phyloP scores from a whole-genome alignment of 2,329 filamentous ascomycete genomes.

The Pseudogymnoascus sp. region DNA sequence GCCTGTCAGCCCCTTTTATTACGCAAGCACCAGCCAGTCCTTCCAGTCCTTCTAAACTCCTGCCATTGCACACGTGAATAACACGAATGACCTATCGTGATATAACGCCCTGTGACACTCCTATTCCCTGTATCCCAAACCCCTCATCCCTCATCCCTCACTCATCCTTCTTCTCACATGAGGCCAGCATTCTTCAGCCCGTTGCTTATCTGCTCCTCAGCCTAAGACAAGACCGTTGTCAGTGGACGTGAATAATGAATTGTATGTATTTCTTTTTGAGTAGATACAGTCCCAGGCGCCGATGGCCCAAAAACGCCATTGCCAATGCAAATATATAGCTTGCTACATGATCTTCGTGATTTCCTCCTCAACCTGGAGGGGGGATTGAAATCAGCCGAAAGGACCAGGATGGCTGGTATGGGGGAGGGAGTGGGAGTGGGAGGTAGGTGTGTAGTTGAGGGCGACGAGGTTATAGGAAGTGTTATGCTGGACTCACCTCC shows the following conservation, averaged over 20 bases:
- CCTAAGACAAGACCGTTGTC: constrained; percentile 8
- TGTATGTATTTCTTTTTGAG: not conserved
- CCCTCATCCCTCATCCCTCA: not conserved
- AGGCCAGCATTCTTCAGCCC: constrained; percentile 6
- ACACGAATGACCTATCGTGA: not conserved
- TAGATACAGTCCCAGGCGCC: constrained; percentile 3
- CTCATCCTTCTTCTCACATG: not conserved
- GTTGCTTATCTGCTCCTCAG: not conserved
- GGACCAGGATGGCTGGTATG: constrained; percentile 43
- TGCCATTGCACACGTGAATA: constrained; percentile 2
- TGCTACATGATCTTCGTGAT: constrained; percentile 31
- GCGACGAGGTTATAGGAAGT: not conserved
- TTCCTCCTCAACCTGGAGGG: constrained; percentile 30
- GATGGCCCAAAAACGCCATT: not conserved
- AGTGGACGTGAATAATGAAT: not conserved
- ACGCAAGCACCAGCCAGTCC: not conserved
- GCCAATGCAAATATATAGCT: constrained; percentile 4
- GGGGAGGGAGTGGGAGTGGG: constrained; percentile 39
- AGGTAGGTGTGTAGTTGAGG: constrained; percentile 14
- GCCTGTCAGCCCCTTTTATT: not conserved
- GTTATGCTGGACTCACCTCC: constrained; percentile 61
- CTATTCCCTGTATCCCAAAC: not conserved
- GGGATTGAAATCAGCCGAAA: constrained; percentile 11
- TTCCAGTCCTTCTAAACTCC: not conserved
- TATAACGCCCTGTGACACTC: not conserved